Base-by-base conservation (phyloP, 2,329 filamentous ascomycete species). In the Diplodia mutila region DNA sequence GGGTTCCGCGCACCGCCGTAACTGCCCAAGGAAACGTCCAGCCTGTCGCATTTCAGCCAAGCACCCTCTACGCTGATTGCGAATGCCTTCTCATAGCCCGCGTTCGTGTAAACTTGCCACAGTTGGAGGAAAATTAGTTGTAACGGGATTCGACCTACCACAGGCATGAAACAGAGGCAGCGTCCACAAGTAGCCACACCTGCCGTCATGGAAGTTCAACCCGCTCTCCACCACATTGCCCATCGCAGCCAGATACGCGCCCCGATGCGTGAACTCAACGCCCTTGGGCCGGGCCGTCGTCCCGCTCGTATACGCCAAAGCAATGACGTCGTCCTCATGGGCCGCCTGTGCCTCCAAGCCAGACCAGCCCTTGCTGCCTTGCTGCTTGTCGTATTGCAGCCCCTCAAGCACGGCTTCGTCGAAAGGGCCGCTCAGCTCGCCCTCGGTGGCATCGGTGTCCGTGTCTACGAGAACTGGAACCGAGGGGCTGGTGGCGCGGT, bases 11-110 rank as follows among this genome's bases (percentile, higher is more conserved):
- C 4, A 95, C 93, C 1, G 93, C 93, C 12, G 93, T 96, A n/a
- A 97, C 86, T 1, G 94, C 87, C 95, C 94, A 97, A 0, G 93
- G 93, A 73, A 94, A 96, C 1, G 92, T 94, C 92, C 92, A 95
- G 6, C 84, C 83, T 68, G 39, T 16, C n/a, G 34, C 12, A 23
- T 46, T 37, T 52, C 27, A 69, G 49, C 16, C 18, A n/a, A 23
- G 18, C 32, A 21, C 39, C 6, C 8, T 18, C 2, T 16, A 29
- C 49, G 37, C 23, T 49, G 11, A 37, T 21, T 14, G 42, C 18
- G n/a, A 46, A 18, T 46, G 7, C n/a, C 1, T n/a, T 18, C 9
- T 18, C 14, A 16, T 9, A 42, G 16, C 37, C 37, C 4, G 37
- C 16, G 16, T 4, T 5, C 16, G 37, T 18, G 37, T 9, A 7